phyloP scores from a whole-genome alignment of 1,139 yeast genomes.

The Blastobotrys capitulatus region DNA sequence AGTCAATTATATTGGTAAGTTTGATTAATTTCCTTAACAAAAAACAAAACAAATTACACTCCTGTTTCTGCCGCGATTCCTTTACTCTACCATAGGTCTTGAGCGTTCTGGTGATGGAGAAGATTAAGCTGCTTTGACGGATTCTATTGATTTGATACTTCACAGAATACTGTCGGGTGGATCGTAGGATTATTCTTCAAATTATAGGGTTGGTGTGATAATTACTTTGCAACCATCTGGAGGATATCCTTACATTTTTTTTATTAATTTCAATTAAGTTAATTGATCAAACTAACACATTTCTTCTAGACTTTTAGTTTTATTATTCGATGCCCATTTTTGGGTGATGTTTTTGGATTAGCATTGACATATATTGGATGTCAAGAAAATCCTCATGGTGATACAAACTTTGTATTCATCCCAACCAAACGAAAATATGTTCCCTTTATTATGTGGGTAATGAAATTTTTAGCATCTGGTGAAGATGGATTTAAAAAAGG shows the following conservation, averaged over 20 bases:
- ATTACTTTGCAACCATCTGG: neutral
- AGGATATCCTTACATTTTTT: constrained; percentile 8
- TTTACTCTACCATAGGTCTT: constrained; percentile 23
- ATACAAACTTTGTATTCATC: constrained; percentile 28
- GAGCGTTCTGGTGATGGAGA: constrained; percentile 35
- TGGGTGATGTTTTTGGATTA: constrained; percentile 10
- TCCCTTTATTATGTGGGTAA: constrained; percentile 30
- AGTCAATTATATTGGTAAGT: constrained; percentile 31
- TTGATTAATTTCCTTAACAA: neutral
- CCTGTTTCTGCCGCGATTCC: constrained; percentile 33
- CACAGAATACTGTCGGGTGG: constrained; percentile 20
- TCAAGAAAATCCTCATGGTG: constrained; percentile 31
- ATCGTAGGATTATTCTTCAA: constrained; percentile 23
- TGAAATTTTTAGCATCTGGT: constrained; percentile 30
- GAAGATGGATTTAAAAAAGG: constrained; percentile 23
- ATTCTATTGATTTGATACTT: constrained; percentile 25
- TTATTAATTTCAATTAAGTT: neutral
- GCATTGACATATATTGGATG: constrained; percentile 37
- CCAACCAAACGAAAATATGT: constrained; percentile 31
- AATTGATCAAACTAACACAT: neutral
- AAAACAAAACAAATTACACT: constrained; percentile 14
- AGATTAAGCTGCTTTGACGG: constrained; percentile 26
- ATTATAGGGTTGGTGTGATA: neutral
- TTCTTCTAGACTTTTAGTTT: neutral
- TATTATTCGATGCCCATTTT: neutral